These are phyloP conservation scores for Monascus ruber DNA, from an alignment of 2,329 filamentous ascomycete genomes.

Conservation along the genomic window DNA sequence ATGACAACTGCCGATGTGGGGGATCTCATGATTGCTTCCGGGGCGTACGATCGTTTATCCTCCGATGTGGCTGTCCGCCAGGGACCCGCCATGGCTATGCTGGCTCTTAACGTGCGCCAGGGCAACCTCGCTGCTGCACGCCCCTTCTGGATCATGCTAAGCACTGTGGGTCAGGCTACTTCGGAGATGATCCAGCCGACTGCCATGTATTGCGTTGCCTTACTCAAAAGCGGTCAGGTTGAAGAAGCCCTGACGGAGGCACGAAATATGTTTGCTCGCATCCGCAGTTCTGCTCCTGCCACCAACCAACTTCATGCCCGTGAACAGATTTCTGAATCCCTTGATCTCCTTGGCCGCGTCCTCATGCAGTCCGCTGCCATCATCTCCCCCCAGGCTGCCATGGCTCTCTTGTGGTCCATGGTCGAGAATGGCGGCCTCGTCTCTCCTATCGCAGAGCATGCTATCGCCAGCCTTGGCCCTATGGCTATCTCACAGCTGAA, in stretches of 20 bases:
- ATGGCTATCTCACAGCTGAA: slow-evolving; percentile 47
- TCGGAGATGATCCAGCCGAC: slow-evolving; percentile 70
- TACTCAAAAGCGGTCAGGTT: slow-evolving; percentile 75
- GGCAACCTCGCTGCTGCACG: slow-evolving; percentile 68
- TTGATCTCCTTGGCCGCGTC: slow-evolving; percentile 55
- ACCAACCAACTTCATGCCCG: slow-evolving; percentile 42
- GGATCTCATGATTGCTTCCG: slow-evolving; percentile 55
- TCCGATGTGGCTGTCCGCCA: slow-evolving; percentile 41
- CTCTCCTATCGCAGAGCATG: slow-evolving; percentile 48
- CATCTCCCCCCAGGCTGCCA: slow-evolving; percentile 43
- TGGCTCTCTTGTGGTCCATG: slow-evolving; percentile 53
- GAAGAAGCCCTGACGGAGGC: slow-evolving; percentile 70
- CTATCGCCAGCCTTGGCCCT: slow-evolving; percentile 49
- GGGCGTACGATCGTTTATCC: slow-evolving; percentile 52
- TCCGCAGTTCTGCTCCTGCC: slow-evolving; percentile 49
- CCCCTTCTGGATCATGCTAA: slow-evolving; percentile 69
- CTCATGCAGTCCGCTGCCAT: slow-evolving; percentile 42
- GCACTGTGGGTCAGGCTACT: slow-evolving; percentile 44
- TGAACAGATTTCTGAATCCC: slow-evolving; percentile 78
- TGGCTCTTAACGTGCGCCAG: slow-evolving; percentile 74
- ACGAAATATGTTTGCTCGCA: slow-evolving; percentile 76
- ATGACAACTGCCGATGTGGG: slow-evolving; percentile 69
- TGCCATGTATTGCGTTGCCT: slow-evolving; percentile 77
- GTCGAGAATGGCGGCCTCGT: slow-evolving; percentile 53
- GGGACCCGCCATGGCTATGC: slow-evolving; percentile 61